Conservation (phyloP, 2,329 filamentous ascomycete genomes). For the Stachybotrys elegans region DNA sequence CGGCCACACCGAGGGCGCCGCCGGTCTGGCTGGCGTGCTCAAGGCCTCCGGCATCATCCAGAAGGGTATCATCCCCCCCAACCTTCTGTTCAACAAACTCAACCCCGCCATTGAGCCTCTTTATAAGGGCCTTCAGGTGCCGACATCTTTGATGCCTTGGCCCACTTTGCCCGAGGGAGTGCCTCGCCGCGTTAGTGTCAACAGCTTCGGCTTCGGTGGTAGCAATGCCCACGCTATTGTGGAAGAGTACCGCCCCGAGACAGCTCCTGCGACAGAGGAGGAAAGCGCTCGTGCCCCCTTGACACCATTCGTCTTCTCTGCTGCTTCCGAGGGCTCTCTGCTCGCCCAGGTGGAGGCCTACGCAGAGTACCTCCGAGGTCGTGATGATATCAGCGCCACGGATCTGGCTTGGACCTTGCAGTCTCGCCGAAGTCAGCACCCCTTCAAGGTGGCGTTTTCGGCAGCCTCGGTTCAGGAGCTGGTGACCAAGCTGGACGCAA, state of each 20-base stretch:
- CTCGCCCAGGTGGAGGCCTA: not conserved
- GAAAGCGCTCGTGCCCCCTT: not conserved
- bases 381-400: not conserved
- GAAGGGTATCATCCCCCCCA: not conserved
- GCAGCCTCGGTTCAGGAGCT: conserved; percentile 1
- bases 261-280: not conserved
- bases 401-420: conserved; percentile 2
- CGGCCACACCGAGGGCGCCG: conserved; percentile 1
- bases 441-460: conserved; percentile 1
- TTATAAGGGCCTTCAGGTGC: not conserved
- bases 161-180: not conserved
- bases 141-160: not conserved
- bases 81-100: not conserved
- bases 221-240: not conserved
- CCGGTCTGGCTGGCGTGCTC: not conserved
- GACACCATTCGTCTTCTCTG: conserved; percentile 7
- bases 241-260: not conserved
- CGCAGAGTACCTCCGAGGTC: not conserved
- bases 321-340: conserved; percentile 2
- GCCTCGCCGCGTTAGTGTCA: not conserved
- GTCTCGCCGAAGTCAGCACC: not conserved
- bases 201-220: conserved; percentile 1
- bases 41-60: not conserved
- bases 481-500: not conserved
- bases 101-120: not conserved